Base-by-base conservation (phyloP, 1,139 yeast genomes). In the Hemisphaericaspora xylanilytica region DNA sequence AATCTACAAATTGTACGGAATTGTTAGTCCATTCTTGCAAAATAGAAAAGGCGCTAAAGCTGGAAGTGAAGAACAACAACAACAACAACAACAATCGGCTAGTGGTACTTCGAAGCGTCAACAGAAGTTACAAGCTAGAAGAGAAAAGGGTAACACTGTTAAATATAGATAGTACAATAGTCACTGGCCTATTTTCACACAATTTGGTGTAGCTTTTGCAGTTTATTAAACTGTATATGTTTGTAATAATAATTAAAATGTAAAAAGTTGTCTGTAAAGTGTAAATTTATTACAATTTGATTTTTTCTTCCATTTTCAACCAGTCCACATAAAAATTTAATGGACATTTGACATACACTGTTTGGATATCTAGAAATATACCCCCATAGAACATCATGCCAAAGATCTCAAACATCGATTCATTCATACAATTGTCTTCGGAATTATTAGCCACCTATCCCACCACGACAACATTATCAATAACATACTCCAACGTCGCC, bases 51-150 rank as follows among this genome's bases (percentile, higher is more conserved):
- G 41, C 13, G 43, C 28, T 38, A 48, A 38, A 15, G 44, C 36
- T 3, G 39, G 49, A 11, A 50, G 13, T 20, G 32, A 37, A 29
- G 12, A 31, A 10, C 28, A 7, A 18, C 24, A 14, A 12, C 33
- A 21, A 30, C 34, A 16, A 10, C 14, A 21, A 28, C 13, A 8
- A 14, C 15, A 18, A 17, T n/a, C n/a, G n/a, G n/a, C 22, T 8
- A n/a, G 32, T 29, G 48, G 44, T 12, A 68, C 68, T 53, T 70
- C 77, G 45, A 75, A 73, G 49, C 66, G 81, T 53, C 80, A 74
- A 45, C 57, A 65, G 13, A 75, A 75, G 50, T 47, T 72, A 46
- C 76, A 74, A 46, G 68, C 69, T 27, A 61, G 77, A 43, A 62
- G 64, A 28, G 72, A 69, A 33, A 71, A 70, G 52, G 58, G 61